Base-by-base conservation (phyloP, 1,284 basidiomycete species). In the Papiliotrema fonsecae region DNA sequence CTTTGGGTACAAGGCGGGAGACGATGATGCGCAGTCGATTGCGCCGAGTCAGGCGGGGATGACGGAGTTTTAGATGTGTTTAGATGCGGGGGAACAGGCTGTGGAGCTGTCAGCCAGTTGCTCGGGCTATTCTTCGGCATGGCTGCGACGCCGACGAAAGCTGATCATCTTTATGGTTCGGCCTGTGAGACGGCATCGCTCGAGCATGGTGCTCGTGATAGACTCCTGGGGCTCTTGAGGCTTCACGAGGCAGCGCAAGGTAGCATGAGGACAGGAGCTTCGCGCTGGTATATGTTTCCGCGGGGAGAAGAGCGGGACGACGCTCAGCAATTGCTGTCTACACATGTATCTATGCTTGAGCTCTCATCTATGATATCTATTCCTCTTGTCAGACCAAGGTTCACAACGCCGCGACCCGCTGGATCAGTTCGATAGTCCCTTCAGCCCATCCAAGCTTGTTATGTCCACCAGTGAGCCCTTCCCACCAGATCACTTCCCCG, bases 21-120 rank as follows among this genome's bases (percentile, higher is more conserved):
- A 69, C 42, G 74, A 75, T 46, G 72, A 71, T 51, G 62, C 65
- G 42, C 59, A 62, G 44, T 69, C 69, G 35, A 64, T 70, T 21
- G 67, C 69, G 0, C 72, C 73, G 27, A 70, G 67, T 54, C 73
- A 75, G 58, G 67, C 69, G 13, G 74, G 74, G 28, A 60, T 73
- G 42, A 76, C 74, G 25, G 74, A 76, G 45, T 76, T 74, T 49
- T 76, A 66, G 53, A 6, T 34, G 45, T 2, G 13, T 26, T 5
- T 41, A 25, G 32, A 39, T 24, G 32, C 19, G 4, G 38, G 21
- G 27, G 10, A 22, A 32, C n/a, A n/a, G n/a, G n/a, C 30, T 9
- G 30, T 32, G 9, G 44, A 35, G 32, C 30, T n/a, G 30, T 9
- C 30, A 9, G 10, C n/a, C n/a, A n/a, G n/a, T n/a, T n/a, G n/a